Evolutionary conservation across 495 filamentous ascomycete genomes (phyloP).

Genomic region (Penicillium salamii): DNA sequence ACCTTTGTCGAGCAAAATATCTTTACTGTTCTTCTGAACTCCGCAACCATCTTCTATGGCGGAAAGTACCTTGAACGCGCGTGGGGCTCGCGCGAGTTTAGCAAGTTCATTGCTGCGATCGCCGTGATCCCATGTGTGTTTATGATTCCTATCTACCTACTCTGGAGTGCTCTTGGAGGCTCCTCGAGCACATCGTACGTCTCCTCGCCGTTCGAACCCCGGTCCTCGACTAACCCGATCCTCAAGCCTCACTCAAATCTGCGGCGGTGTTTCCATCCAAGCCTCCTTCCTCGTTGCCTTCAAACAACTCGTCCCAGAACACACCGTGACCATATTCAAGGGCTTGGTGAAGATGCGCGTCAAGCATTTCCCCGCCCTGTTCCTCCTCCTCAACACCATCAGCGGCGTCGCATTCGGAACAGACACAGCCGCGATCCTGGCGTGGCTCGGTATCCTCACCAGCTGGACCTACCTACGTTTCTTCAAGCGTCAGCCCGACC

Average conservation of each 20-base stretch:
- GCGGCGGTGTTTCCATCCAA: slow-evolving; percentile 84
- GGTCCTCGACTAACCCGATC: slow-evolving; percentile 23
- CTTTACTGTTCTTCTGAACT: slow-evolving; percentile 78
- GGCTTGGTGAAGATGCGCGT: slow-evolving; percentile 87
- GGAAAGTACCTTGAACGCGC: slow-evolving; percentile 94
- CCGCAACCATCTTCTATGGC: slow-evolving; percentile 82
- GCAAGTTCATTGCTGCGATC: slow-evolving; percentile 79
- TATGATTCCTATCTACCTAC: slow-evolving; percentile 67
- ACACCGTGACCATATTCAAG: slow-evolving; percentile 92
- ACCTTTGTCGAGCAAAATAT: slow-evolving; percentile 92
- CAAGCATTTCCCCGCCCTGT: slow-evolving; percentile 88
- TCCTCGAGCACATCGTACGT: slow-evolving; percentile 69
- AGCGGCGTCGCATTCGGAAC: slow-evolving; percentile 78
- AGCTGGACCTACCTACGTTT: slow-evolving; percentile 97
- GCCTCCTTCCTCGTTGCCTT: slow-evolving; percentile 95
- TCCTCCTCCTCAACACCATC: slow-evolving; percentile 74
- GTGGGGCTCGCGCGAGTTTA: slow-evolving; percentile 91
- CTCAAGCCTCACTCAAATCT: slow-evolving; percentile 69
- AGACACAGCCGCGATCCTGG: slow-evolving; percentile 76
- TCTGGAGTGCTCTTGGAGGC: slow-evolving; percentile 67
- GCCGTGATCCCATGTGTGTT: slow-evolving; percentile 76
- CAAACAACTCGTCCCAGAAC: slow-evolving; percentile 95
- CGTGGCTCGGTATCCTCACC: slow-evolving; percentile 77
- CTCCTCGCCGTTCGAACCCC: slow-evolving; percentile 17
- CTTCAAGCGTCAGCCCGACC: slow-evolving; percentile 75